Evolutionary conservation across 2,329 filamentous ascomycete genomes (phyloP), one percentile per base, ranked within the genome.

Genomic region (Fusarium udum): DNA sequence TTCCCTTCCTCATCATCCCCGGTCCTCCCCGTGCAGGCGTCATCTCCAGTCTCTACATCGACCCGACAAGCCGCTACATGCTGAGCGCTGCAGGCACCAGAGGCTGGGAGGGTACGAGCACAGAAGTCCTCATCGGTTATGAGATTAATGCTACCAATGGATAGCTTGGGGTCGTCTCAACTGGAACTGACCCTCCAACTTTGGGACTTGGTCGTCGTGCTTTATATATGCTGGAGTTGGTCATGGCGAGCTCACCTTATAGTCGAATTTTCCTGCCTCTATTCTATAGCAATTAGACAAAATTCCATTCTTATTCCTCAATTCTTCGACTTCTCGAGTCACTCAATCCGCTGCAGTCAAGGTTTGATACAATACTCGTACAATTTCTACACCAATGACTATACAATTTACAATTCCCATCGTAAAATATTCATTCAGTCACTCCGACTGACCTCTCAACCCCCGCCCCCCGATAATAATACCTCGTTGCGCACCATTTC

Each of bases 1-100:
- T 97, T 0, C 96, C 96, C 0, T 99, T 98, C 82, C 88, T 97
- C n/a, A 98, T 99, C 74, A 92, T 99, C 31, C 96, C 96, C 0
- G 96, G 96, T 0, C 96, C 90, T 0, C 90, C 90, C 0, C 81
- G 94, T 22, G 95, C 95, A 1, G 95, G 95, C 49, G 94, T 97
- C 46, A 95, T 98, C 46, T 94, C 92, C 1, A 91, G 92, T 68
- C 84, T 98, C 15, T 96, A 95, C 78, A 87, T 98, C 52, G 96
- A 99, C 80, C 93, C 93, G 9, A 93, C 94, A 0, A 95, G 94
- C 80, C 88, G 91, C 24, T 98, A 95, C 79, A 95, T 99, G 92
- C 89, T 99, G 39, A 95, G 93, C 4, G 93, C 94, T 1, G 95
- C 94, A 9, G 96, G 96, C 1, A 98, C 96, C 71, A 86, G 96